Evolutionary conservation across 2,329 filamentous ascomycete genomes (phyloP), one percentile per base, ranked within the genome.

Genomic region (Exserohilum turcica): DNA sequence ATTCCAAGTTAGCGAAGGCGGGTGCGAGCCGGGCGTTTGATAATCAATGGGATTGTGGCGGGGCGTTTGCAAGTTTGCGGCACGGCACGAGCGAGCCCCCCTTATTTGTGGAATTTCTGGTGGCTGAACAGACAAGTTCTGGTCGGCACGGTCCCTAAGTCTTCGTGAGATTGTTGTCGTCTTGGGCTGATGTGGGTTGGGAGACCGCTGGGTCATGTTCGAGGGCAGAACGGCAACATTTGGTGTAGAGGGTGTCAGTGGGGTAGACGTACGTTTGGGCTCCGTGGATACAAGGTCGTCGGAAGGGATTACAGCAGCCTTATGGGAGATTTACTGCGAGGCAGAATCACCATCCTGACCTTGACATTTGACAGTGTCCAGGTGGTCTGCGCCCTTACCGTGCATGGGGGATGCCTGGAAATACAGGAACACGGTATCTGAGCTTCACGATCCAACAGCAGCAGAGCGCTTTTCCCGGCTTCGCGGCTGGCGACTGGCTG

Each of bases 141-240:
- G 69, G 54, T 67, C 61, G 60, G 63, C 59, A 55, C 62, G 61
- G 52, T 65, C 67, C 63, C 71, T 74, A 52, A 64, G 60, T 61
- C 61, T 67, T 56, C 63, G 70, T 74, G 68, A 74, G 69, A 68
- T 68, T 55, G 65, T 69, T 48, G 63, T 63, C 38, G 64, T 61
- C 56, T 70, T 67, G 43, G 59, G 49, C 48, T 59, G 63, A 63
- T 61, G 59, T 52, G 49, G 57, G 62, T 65, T 63, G 43, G 60
- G 52, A 63, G 67, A 70, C 65, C 68, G 60, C 61, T 57, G 60
- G 72, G 70, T 73, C 70, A 72, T 72, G 61, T 61, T 70, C 63
- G 66, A 62, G 54, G 59, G 55, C 52, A 54, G 53, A 59, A 60
- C 53, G 59, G 57, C 60, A 61, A 63, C 65, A 72, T 73, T 56